Percentiles rank a stretch among this genome's conserved stretches.
These are phyloP conservation scores for Tricholoma bakamatsutake DNA, from an alignment of 768 basidiomycete genomes.

Conservation along the genomic window DNA sequence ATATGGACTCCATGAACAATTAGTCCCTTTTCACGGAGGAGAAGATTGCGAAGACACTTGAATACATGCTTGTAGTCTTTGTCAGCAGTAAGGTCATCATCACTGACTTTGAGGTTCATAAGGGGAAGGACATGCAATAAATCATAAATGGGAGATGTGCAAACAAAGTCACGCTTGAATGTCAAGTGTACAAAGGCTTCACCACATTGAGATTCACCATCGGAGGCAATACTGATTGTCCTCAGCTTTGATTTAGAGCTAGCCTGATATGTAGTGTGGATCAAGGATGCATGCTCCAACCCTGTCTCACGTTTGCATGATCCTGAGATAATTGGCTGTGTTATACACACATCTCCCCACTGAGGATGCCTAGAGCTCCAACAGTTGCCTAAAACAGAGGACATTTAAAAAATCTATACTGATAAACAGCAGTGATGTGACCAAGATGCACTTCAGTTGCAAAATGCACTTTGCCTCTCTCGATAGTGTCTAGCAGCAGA, in stretches of 20 bases:
- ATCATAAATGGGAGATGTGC: conserved; percentile 18
- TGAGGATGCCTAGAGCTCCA: no score
- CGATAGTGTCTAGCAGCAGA: no score
- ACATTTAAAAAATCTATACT: no score
- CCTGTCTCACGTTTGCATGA: no score
- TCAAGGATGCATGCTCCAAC: no score
- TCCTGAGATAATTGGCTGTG: no score
- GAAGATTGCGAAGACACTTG: conserved; percentile 19
- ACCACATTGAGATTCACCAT: conserved; percentile 24
- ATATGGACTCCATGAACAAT: no score
- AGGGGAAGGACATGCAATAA: conserved; percentile 15
- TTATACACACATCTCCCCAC: no score
- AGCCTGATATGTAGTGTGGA: not conserved
- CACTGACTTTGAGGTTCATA: conserved; percentile 23
- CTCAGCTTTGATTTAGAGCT: conserved; percentile 5
- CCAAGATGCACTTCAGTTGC: no score
- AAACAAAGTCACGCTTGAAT: conserved; percentile 12
- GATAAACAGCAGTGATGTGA: no score
- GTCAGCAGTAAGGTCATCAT: conserved; percentile 25
- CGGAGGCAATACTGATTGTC: conserved; percentile 16
- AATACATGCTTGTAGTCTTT: conserved; percentile 28
- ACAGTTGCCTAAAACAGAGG: no score
- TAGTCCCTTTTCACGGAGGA: conserved; percentile 16
- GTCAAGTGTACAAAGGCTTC: conserved; percentile 18
- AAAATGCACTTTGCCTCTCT: no score